Evolutionary conservation across 306 rosid genomes (phyloP).

Genomic region (Quercus ilex): DNA sequence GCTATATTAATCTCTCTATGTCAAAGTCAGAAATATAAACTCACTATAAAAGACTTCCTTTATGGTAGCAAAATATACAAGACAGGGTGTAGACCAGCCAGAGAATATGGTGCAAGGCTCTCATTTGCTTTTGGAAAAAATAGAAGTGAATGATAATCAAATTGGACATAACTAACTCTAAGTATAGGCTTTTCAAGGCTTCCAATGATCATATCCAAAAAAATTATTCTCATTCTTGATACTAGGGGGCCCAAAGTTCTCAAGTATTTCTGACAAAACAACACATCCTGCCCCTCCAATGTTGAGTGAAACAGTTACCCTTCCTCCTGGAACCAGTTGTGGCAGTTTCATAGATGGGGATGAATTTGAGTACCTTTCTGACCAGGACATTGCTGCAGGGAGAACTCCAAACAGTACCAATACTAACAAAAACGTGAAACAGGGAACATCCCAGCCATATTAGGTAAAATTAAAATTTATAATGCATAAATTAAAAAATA

Average conservation of each 20-base stretch:
- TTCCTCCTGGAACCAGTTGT: slow-evolving; percentile 77
- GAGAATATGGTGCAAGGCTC: not conserved
- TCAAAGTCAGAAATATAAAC: too few relatives aligned
- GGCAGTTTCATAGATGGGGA: slow-evolving; percentile 43
- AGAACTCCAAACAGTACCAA: slow-evolving; percentile 74
- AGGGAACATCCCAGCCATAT: slow-evolving; percentile 8
- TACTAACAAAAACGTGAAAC: slow-evolving; percentile 34
- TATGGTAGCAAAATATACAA: too few relatives aligned
- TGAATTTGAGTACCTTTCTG: slow-evolving; percentile 55
- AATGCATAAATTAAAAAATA: not conserved
- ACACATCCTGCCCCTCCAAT: slow-evolving; percentile 65
- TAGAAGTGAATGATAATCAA: not conserved
- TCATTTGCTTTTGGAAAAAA: not conserved
- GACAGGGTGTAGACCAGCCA: not conserved
- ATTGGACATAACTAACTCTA: not conserved
- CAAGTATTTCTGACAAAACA: slow-evolving; percentile 49
- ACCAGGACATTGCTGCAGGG: slow-evolving; percentile 84
- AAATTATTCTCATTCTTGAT: not conserved
- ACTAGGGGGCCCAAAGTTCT: slow-evolving; percentile 46
- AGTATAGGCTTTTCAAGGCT: not conserved
- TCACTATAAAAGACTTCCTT: too few relatives aligned
- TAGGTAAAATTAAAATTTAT: not conserved
- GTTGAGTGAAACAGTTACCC: slow-evolving; percentile 54
- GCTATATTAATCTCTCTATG: too few relatives aligned
- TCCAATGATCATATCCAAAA: not conserved